Conservation (phyloP, 164 flowering plant species). For the Annona cherimola region DNA sequence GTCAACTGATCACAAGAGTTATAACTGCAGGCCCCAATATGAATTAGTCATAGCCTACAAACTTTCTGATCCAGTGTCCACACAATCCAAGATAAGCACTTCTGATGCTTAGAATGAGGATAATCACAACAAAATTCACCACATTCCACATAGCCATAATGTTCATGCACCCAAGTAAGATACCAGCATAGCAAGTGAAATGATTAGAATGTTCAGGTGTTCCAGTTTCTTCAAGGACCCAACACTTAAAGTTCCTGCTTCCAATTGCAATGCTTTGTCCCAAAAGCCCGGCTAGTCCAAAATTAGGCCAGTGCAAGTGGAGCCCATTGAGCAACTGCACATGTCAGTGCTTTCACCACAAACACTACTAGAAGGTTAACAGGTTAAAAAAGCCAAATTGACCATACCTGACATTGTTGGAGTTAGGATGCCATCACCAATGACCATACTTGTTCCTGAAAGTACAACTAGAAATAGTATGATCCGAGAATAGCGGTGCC, state of each 20-base stretch:
- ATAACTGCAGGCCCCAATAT: neutral
- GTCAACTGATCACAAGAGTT: neutral
- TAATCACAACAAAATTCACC: neutral
- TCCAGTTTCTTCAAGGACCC: neutral
- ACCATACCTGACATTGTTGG: slow-evolving; percentile 53
- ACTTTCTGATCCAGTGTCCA: neutral
- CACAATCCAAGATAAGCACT: neutral
- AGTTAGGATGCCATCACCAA: slow-evolving; percentile 56
- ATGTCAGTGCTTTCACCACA: too few relatives aligned
- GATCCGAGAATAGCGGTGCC: slow-evolving; percentile 30
- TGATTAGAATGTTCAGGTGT: neutral
- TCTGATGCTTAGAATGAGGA: neutral
- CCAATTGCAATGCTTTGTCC: neutral
- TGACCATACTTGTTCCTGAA: slow-evolving; percentile 56
- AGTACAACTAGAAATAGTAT: slow-evolving; percentile 42
- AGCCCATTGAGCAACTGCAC: too few relatives aligned
- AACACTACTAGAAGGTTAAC: neutral
- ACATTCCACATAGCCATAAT: neutral
- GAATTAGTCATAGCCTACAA: neutral
- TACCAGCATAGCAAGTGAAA: neutral
- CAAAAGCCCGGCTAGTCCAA: neutral
- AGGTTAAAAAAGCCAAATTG: neutral
- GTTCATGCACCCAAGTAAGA: neutral
- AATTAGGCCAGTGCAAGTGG: neutral
- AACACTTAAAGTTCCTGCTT: neutral